Percentiles rank a stretch among this genome's conserved stretches.
Evolutionary conservation across 2,329 filamentous ascomycete genomes (phyloP).

Genomic region (Metarhizium anisopliae): DNA sequence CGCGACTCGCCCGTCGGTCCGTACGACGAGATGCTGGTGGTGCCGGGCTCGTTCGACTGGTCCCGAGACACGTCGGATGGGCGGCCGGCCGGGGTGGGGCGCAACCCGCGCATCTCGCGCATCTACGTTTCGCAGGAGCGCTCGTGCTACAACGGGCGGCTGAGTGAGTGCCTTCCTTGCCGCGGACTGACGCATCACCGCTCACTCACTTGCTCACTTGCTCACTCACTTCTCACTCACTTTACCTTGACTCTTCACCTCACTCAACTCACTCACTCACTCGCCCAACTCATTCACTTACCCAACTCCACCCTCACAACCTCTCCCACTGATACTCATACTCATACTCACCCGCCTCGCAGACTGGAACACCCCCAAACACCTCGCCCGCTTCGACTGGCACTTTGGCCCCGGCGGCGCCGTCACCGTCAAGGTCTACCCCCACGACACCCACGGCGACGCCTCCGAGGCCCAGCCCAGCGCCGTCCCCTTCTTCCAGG

Average conservation of each 20-base stretch:
- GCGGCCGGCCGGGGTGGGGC: slow-evolving; percentile 19
- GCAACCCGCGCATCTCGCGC: slow-evolving; percentile 31
- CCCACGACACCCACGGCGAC: slow-evolving; percentile 27
- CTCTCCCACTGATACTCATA: too few species aligned
- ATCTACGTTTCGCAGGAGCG: slow-evolving; percentile 46
- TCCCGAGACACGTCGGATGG: slow-evolving; percentile 25
- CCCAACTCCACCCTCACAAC: too few species aligned
- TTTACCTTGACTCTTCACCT: neutral
- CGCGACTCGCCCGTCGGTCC: slow-evolving; percentile 40
- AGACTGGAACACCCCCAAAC: slow-evolving; percentile 50
- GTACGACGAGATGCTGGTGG: slow-evolving; percentile 43
- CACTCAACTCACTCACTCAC: neutral
- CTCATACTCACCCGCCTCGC: neutral
- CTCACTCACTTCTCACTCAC: too few species aligned
- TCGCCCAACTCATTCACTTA: neutral
- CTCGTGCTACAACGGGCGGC: slow-evolving; percentile 43
- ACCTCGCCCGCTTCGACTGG: slow-evolving; percentile 43
- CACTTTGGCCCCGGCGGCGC: slow-evolving; percentile 24
- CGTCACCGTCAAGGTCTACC: slow-evolving; percentile 34
- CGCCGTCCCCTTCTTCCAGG: slow-evolving; percentile 34
- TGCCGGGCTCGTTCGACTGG: slow-evolving; percentile 37
- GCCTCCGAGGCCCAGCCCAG: slow-evolving; percentile 22
- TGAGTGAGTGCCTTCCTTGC: slow-evolving; percentile 26
- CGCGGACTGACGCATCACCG: too few species aligned
- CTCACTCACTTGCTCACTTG: too few species aligned